Evolutionary conservation across 257 asterid species (phyloP).

Genomic region (Jasminum sambac): DNA sequence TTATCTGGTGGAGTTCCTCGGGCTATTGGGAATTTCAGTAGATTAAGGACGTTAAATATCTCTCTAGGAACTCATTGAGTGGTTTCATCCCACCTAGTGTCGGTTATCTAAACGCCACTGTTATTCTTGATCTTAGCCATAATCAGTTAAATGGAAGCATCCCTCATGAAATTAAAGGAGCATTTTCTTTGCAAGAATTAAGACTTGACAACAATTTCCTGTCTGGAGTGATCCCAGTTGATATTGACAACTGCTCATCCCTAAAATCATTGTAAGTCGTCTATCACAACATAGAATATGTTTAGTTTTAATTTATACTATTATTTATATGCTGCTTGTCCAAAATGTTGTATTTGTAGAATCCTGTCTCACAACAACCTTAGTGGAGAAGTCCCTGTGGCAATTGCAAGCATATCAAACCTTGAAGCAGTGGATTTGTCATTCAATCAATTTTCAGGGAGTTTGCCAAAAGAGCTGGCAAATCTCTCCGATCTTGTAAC

Average conservation of each 20-base stretch:
- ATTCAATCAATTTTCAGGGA: slow-evolving; percentile 67
- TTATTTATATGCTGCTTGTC: background rate
- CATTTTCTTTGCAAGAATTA: slow-evolving; percentile 54
- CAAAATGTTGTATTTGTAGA: slow-evolving; percentile 35
- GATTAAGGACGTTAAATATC: slow-evolving; percentile 56
- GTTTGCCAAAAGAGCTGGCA: slow-evolving; percentile 65
- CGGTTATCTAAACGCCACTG: slow-evolving; percentile 45
- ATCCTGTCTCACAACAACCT: slow-evolving; percentile 64
- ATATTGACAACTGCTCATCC: slow-evolving; percentile 58
- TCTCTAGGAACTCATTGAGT: slow-evolving; percentile 54
- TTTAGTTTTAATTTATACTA: background rate
- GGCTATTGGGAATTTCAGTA: slow-evolving; percentile 54
- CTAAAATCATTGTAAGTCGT: slow-evolving; percentile 65
- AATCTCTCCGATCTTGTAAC: slow-evolving; percentile 56
- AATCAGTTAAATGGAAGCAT: slow-evolving; percentile 64
- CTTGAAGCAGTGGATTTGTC: slow-evolving; percentile 68
- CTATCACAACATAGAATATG: background rate
- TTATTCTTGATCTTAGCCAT: slow-evolving; percentile 63
- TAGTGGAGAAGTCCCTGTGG: slow-evolving; percentile 56
- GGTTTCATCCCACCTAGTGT: slow-evolving; percentile 61
- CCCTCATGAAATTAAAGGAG: slow-evolving; percentile 55
- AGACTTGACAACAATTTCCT: slow-evolving; percentile 58
- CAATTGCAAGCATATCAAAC: slow-evolving; percentile 53
- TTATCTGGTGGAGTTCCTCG: slow-evolving; percentile 62
- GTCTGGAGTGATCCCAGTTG: slow-evolving; percentile 50